A percentile compares a stretch with the other conserved stretches of the same genome.
phyloP scores from a whole-genome alignment of 805 yeast genomes.

The Blastobotrys attinorum region DNA sequence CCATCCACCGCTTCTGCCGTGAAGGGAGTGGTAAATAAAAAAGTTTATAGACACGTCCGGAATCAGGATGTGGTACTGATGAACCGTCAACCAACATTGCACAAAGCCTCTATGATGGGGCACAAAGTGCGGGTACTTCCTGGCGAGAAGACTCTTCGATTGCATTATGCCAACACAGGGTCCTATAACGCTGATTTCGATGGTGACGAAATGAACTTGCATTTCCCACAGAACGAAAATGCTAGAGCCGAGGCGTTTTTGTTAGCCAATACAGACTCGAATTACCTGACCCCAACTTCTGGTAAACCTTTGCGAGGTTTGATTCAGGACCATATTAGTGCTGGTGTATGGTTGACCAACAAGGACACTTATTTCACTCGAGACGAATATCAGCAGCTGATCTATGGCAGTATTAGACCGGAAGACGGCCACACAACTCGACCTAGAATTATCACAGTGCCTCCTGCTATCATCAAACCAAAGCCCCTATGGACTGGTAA shows the following conservation, averaged over 20 bases:
- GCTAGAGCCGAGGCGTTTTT: constrained; percentile 94
- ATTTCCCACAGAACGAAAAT: constrained; percentile 95
- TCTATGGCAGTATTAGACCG: constrained; percentile 91
- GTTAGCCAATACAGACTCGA: constrained; percentile 95
- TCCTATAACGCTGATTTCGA: constrained; percentile 98
- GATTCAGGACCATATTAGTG: constrained; percentile 97
- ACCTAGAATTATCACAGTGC: constrained; percentile 58
- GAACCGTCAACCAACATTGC: constrained; percentile 99
- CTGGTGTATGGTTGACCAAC: constrained; percentile 97
- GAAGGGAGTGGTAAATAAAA: constrained; percentile 68
- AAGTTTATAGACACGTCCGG: constrained; percentile 88
- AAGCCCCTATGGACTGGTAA: constrained; percentile 95
- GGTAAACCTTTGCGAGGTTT: constrained; percentile 98
- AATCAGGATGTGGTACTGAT: constrained; percentile 93
- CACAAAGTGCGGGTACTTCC: constrained; percentile 95
- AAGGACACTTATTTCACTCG: constrained; percentile 88
- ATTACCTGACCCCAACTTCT: constrained; percentile 95
- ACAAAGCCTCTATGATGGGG: constrained; percentile 99
- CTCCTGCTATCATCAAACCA: constrained; percentile 87
- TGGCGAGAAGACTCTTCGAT: constrained; percentile 90
- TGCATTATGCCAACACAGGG: constrained; percentile 98
- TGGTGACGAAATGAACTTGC: constrained; percentile 99
- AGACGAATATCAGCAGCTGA: constrained; percentile 86
- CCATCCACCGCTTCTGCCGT: constrained; percentile 47
- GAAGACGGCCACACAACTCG: constrained; percentile 87